Percentiles rank a stretch among this genome's conserved stretches.
These are phyloP conservation scores for Podaxis carcinomalis DNA, from an alignment of 768 basidiomycete genomes.

Conservation along the genomic window DNA sequence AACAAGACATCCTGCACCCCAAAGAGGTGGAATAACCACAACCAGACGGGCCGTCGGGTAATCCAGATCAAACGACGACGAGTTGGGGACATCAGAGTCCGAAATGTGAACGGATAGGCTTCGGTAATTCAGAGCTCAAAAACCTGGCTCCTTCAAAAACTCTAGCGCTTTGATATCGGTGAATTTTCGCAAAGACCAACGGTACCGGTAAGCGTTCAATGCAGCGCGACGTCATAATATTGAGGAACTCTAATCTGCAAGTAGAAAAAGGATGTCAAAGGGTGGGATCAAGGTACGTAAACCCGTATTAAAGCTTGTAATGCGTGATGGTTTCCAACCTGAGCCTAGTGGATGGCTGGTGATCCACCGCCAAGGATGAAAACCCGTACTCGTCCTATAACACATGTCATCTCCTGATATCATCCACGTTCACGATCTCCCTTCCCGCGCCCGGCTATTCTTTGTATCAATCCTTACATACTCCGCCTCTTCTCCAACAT, in stretches of 20 bases:
- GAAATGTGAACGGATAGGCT: background rate
- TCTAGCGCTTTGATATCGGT: background rate
- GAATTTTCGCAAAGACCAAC: background rate
- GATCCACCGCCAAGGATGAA: too few relatives aligned
- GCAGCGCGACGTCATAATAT: background rate
- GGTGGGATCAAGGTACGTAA: too few relatives aligned
- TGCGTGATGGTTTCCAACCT: too few relatives aligned
- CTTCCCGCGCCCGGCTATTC: conserved; percentile 45
- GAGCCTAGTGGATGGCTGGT: too few relatives aligned
- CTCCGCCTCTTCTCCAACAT: conserved; percentile 57
- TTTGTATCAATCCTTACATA: conserved; percentile 82
- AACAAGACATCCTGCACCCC: background rate
- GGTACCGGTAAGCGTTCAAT: too few relatives aligned
- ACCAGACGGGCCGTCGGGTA: background rate
- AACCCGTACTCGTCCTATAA: background rate
- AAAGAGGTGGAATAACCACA: background rate
- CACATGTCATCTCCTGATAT: background rate
- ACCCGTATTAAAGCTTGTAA: too few relatives aligned
- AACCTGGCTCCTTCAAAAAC: background rate
- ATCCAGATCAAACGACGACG: background rate
- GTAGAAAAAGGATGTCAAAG: background rate
- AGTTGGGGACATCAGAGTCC: background rate
- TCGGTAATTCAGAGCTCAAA: background rate
- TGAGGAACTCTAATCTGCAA: background rate
- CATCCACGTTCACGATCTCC: conserved; percentile 2